Base-by-base conservation (phyloP, 805 yeast species). In the Lachancea meyersii region DNA sequence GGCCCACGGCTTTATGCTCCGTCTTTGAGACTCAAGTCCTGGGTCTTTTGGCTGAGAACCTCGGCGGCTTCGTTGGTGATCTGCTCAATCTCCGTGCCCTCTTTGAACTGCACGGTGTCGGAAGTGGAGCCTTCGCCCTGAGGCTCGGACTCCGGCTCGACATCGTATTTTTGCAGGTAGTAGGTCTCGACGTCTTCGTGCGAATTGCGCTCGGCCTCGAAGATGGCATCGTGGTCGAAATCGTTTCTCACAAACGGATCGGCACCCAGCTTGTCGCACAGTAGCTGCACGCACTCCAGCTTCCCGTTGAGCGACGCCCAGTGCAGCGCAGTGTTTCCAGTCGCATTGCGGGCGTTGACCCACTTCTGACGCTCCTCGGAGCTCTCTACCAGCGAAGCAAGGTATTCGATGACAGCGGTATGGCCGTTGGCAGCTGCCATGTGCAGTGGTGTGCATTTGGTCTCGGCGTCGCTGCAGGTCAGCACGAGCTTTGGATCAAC, bases 371-470 rank as follows among this genome's bases (percentile, higher is more conserved):
- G 76, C 8, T 77, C 72, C 24, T 61, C 68, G 5, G 43, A 38
- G 6, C 61, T 66, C 24, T 68, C 61, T 1, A 72, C 54, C 22
- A 77, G 56, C 0, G 75, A 66, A 24, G 87, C 57, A 20, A 88
- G 61, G 52, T 73, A 83, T 53, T 75, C 64, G 20, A 85, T 75
- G 3, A 80, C 77, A 23, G 80, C 88, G 4, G 68, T 49, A 60
- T 91, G 95, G 1, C 97, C 98, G 64, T 93, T 93, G 21, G 94
- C 98, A 19, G 94, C 80, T 0, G 97, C 97, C 89, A 86, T 86
- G 60, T 93, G 99, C 38, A 93, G 67, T 6, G 95, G 83, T 0
- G 96, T 86, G 40, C 85, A 77, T 31, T 72, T 61, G 2, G 89
- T 72, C 41, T 61, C 68, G 36, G 78, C 80, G 52, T 89, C 95